Evolutionary conservation across 169 alveolate species (phyloP), one percentile per base, ranked within the genome.

Genomic region (Eimeria necatrix): DNA sequence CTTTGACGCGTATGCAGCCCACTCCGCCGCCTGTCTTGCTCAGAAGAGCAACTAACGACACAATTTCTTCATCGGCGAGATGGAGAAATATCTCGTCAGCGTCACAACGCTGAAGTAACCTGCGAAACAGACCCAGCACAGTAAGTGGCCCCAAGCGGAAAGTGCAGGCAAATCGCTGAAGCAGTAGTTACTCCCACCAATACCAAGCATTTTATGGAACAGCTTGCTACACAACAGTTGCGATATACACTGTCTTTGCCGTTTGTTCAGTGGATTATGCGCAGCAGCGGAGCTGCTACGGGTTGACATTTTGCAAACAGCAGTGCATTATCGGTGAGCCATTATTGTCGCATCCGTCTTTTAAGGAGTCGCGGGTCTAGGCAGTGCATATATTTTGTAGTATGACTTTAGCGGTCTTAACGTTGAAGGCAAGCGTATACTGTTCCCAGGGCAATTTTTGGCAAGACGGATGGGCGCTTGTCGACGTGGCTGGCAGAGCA

Each of bases 231-330:
- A 14, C 22, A 51, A 80, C 8, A 3, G 8, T 24, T 51, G n/a
- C 20, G n/a, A 22, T 22, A 20, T 52, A 12, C 14, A 52, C 4
- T 80, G 70, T 26, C 70, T 7, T n/a, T 80, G 70, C 52, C 18
- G 51, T 76, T 59, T 59, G 53, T 3, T 84, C 91, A 84, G 91
- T 56, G 91, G 91, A 16, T 59, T 84, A 16, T 84, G 91, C 80
- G 91, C 91, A 41, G 91, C 91, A 26, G 41, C 91, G 48, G 91
- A 84, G 78, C 91, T 84, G 76, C 91, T 84, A 16, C 91, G 91
- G 41, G 73, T 84, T 53, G 91, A 59, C 16, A 56, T 84, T 16
- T 84, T 84, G 48, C 91, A 84, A 59, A 84, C 91, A 48, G 91
- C 91, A 22, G 56, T 84, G n/a, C 64, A 59, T 56, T 84, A 84